Conservation (phyloP, 108 stramenopile species). For the Nitzschia putrida region DNA sequence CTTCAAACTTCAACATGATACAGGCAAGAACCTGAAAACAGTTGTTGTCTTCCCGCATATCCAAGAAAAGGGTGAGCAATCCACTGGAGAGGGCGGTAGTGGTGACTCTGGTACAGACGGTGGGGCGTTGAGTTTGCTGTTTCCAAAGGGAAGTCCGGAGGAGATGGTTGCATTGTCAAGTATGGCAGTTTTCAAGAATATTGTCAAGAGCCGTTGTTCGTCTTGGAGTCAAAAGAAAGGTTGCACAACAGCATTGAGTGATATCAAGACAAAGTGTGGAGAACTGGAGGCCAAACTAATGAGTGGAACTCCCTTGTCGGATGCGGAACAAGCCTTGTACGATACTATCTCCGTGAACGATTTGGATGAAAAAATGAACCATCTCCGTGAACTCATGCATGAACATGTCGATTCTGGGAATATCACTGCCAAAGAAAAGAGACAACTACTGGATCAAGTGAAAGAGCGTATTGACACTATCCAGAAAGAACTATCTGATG, state of each 20-base stretch:
- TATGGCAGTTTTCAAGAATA: constrained; percentile 63
- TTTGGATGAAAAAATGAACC: constrained; percentile 62
- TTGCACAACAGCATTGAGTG: constrained; percentile 53
- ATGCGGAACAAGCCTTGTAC: constrained; percentile 84
- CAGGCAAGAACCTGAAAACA: constrained; percentile 93
- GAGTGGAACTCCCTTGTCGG: constrained; percentile 65
- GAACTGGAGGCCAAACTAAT: constrained; percentile 79
- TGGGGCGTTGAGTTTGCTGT: constrained; percentile 13
- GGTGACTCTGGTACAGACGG: constrained; percentile 22
- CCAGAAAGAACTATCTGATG: constrained; percentile 55
- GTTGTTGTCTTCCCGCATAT: constrained; percentile 91
- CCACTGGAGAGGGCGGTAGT: constrained; percentile 8
- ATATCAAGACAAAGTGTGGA: constrained; percentile 46
- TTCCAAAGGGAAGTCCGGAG: constrained; percentile 66
- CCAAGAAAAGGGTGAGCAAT: constrained; percentile 2
- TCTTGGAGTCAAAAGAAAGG: constrained; percentile 89
- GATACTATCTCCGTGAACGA: constrained; percentile 61
- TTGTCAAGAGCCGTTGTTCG: constrained; percentile 55
- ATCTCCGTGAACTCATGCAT: constrained; percentile 59
- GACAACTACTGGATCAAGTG: constrained; percentile 59
- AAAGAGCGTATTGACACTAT: constrained; percentile 58
- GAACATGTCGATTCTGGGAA: constrained; percentile 74
- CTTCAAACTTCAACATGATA: constrained; percentile 95
- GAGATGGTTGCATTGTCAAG: constrained; percentile 69
- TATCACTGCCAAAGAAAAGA: constrained; percentile 57